Base-by-base conservation (phyloP, 78 protist genomes). In the Dictyostelium intermedium region DNA sequence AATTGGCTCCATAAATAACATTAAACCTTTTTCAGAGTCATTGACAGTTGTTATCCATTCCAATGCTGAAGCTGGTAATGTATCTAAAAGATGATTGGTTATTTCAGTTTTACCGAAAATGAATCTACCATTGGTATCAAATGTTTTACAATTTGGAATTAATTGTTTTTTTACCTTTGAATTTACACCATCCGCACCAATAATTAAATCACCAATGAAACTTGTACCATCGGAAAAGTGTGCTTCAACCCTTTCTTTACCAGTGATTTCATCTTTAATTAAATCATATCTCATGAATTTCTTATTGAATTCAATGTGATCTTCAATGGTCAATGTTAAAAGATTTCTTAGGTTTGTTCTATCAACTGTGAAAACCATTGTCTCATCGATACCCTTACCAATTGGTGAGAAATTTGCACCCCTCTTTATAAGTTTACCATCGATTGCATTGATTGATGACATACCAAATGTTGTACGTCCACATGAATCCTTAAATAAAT, bases 151-250 rank as follows among this genome's bases (percentile, higher is more conserved):
- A 5, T 61, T 7, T 50, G 91, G 91, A 7, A 39, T n/a, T 16
- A 60, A 70, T 76, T 85, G 91, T 11, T 76, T 85, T 70, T 56
- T 70, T 35, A 85, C 82, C 11, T 20, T 35, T 20, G 82, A 85
- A 18, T 83, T 83, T 5, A 72, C 39, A 9, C 89, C 89, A 72
- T 83, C 89, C 0, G 89, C 89, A 27, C 77, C 91, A 76, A 85
- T 35, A 2, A 85, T 34, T 10, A 85, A 53, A n/a, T 20, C 39
- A 53, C 91, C 83, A 14, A 20, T 18, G 13, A 34, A 27, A 20
- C 5, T 53, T 18, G 91, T 37, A 6, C 91, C 91, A 50, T 85
- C 91, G 39, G 91, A 69, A 85, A 85, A 85, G 16, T 72, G 56
- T n/a, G 66, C 91, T 50, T 11, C 32, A 8, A 85, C 18, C 8